phyloP scores from a whole-genome alignment of 345 rosid genomes.

The Physaria fendleri region DNA sequence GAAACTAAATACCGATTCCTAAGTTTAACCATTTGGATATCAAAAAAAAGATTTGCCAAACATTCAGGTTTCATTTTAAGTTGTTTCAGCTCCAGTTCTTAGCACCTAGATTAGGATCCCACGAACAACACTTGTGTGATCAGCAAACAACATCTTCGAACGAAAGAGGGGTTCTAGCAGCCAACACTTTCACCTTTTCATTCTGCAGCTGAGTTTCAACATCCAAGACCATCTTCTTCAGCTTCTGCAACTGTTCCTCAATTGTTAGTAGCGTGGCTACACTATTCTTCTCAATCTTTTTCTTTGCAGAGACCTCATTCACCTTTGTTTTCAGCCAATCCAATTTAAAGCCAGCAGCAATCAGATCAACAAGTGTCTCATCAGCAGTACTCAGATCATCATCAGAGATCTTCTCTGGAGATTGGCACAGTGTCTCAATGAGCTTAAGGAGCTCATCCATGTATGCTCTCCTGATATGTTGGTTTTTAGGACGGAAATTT shows the following conservation, averaged over 20 bases:
- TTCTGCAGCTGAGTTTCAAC: not conserved
- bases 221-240: not conserved
- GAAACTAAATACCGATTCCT: too few species aligned
- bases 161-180: conserved; percentile 15
- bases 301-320: not conserved
- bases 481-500: too few species aligned
- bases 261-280: not conserved
- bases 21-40: too few species aligned
- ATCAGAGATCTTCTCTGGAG: conserved; percentile 5
- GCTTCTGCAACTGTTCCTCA: not conserved
- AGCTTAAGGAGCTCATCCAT: too few species aligned
- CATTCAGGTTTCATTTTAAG: too few species aligned
- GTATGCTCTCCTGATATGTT: too few species aligned
- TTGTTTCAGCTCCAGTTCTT: too few species aligned
- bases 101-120: too few species aligned
- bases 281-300: too few species aligned
- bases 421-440: conserved; percentile 3
- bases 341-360: conserved; percentile 7
- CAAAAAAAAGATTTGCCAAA: too few species aligned
- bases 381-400: conserved; percentile 15
- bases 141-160: conserved; percentile 6
- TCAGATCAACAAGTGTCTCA: conserved; percentile 14
- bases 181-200: not conserved
- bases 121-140: too few species aligned
- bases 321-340: conserved; percentile 18